Conservation (phyloP, 306 rosid species). For the Hippophae tibetana region DNA sequence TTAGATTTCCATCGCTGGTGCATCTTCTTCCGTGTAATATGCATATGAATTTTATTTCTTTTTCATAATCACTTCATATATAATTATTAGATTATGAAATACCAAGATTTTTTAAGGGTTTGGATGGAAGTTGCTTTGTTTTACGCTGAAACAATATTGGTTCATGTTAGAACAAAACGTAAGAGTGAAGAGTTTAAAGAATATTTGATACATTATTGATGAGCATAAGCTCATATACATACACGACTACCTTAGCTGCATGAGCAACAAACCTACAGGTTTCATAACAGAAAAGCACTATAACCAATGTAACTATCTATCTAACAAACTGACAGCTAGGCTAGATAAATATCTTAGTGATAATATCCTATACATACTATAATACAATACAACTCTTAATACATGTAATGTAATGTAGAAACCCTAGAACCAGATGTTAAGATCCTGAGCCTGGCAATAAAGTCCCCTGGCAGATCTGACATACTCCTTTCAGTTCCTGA, state of each 20-base stretch:
- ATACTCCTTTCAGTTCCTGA: conserved; percentile 48
- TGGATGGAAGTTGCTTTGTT: conserved; percentile 1
- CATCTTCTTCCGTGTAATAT: background rate
- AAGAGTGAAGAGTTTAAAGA: too few species aligned
- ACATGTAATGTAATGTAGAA: conserved; percentile 31
- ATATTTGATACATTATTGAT: too few species aligned
- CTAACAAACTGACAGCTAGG: too few species aligned
- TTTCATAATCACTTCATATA: background rate
- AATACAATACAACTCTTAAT: too few species aligned
- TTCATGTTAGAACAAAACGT: background rate
- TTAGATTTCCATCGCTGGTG: background rate
- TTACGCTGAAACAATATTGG: conserved; percentile 7
- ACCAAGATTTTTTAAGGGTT: background rate
- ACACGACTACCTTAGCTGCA: too few species aligned
- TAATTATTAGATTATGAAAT: background rate
- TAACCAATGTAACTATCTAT: too few species aligned
- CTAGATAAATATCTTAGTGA: too few species aligned
- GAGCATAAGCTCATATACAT: too few species aligned
- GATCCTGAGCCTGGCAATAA: conserved; percentile 78
- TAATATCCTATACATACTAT: too few species aligned
- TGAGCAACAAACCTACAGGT: too few species aligned
- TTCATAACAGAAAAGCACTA: too few species aligned
- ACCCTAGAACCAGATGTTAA: conserved; percentile 78
- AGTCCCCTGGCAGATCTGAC: conserved; percentile 55
- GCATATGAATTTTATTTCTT: background rate